These are phyloP conservation scores for Clarkia xantiana DNA, from an alignment of 345 rosid genomes.

Conservation along the genomic window DNA sequence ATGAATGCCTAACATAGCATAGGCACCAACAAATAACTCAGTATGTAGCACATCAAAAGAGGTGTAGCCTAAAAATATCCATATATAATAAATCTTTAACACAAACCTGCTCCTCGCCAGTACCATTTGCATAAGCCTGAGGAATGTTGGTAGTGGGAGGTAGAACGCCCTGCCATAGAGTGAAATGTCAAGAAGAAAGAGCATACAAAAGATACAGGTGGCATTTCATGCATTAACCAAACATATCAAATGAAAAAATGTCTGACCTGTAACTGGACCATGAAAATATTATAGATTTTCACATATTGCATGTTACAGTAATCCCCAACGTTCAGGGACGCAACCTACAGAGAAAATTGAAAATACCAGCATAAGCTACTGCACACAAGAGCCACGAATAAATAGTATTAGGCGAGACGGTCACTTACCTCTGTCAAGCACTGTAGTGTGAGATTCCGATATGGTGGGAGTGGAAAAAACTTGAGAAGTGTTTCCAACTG, in stretches of 20 bases:
- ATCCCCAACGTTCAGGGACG: conserved; percentile 82
- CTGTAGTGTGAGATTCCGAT: conserved; percentile 89
- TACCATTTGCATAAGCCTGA: conserved; percentile 80
- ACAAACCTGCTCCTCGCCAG: conserved; percentile 77
- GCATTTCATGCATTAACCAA: neutral
- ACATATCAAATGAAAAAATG: neutral
- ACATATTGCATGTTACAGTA: conserved; percentile 67
- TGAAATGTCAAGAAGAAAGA: conserved; percentile 1
- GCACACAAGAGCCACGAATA: neutral
- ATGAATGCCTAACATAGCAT: conserved; percentile 68
- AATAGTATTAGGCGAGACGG: conserved; percentile 1
- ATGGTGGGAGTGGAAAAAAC: conserved; percentile 62
- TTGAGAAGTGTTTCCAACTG: conserved; percentile 94
- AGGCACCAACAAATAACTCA: neutral
- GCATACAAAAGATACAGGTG: neutral
- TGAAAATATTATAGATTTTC: conserved; percentile 66
- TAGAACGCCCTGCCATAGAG: conserved; percentile 43
- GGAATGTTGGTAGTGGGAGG: conserved; percentile 74
- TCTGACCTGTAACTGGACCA: conserved; percentile 76
- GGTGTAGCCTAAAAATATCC: neutral
- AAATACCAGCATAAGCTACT: conserved; percentile 2
- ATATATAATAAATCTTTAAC: neutral
- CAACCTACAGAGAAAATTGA: conserved; percentile 43
- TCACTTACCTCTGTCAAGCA: conserved; percentile 80
- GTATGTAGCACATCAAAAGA: neutral